A percentile compares a stretch with the other conserved stretches of the same genome.
phyloP scores from a whole-genome alignment of 768 basidiomycete species.

The Bullera alba region DNA sequence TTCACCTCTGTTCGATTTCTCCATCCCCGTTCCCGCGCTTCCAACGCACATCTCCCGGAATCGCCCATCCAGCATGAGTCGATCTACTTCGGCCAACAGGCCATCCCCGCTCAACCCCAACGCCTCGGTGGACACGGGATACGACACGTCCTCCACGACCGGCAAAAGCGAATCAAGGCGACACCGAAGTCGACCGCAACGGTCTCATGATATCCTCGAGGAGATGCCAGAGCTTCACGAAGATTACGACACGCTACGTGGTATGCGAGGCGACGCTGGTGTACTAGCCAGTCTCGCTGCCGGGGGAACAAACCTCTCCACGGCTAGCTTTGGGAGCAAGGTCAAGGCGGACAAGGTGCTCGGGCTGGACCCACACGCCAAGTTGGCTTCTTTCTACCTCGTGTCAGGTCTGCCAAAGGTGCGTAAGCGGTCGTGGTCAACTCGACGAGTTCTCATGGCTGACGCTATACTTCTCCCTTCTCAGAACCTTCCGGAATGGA shows the following conservation, averaged over 20 bases:
- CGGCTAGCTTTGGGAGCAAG: constrained; percentile 7
- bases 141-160: not conserved
- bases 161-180: not conserved
- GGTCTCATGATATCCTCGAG: not conserved
- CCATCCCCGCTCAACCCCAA: not conserved
- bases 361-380: constrained; percentile 21
- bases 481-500: constrained; percentile 33
- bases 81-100: not conserved
- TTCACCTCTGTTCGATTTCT: not conserved
- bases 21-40: not conserved
- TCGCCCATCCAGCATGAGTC: no score
- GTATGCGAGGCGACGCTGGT: not conserved
- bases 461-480: not conserved
- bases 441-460: not conserved
- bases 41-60: no score
- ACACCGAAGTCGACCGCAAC: not conserved
- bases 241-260: not conserved
- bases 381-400: constrained; percentile 33
- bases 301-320: not conserved
- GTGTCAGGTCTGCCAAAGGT: constrained; percentile 36
- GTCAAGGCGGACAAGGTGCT: constrained; percentile 31
- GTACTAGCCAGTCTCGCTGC: not conserved
- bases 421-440: constrained; percentile 3
- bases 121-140: not conserved
- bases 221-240: not conserved